These are phyloP conservation scores for Talaromyces sp. DNA, from an alignment of 2,329 filamentous ascomycete species.

Conservation along the genomic window DNA sequence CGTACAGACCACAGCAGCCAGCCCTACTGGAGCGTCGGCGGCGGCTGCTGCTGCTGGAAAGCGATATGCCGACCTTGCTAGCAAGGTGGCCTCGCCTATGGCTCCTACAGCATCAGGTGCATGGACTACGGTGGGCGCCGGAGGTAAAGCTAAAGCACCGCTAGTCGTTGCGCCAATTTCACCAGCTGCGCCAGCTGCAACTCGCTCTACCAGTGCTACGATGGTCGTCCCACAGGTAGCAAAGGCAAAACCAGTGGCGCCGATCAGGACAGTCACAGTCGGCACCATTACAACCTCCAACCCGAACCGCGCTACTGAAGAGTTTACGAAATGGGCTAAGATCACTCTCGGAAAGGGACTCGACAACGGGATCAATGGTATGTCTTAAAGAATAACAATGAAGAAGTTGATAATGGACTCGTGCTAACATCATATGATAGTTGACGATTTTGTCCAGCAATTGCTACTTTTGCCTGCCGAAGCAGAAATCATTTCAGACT, in stretches of 20 bases:
- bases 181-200: conserved; percentile 38
- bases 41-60: conserved; percentile 55
- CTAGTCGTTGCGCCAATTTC: conserved; percentile 9
- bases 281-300: conserved; percentile 39
- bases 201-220: conserved; percentile 45
- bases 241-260: conserved; percentile 49
- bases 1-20: conserved; percentile 43
- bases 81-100: conserved; percentile 59
- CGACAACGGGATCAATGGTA: conserved; percentile 64
- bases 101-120: conserved; percentile 48
- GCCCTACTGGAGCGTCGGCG: conserved; percentile 34
- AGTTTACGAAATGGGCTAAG: conserved; percentile 91
- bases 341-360: conserved; percentile 72
- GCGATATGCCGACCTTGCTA: conserved; percentile 89
- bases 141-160: conserved; percentile 82
- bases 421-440: conserved; percentile 43
- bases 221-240: conserved; percentile 35
- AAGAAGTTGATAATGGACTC: not conserved
- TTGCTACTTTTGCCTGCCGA: conserved; percentile 74
- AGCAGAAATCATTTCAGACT: conserved; percentile 77
- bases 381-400: conserved; percentile 20
- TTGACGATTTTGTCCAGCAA: conserved; percentile 73
- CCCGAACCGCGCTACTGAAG: conserved; percentile 69
- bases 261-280: conserved; percentile 44
- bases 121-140: conserved; percentile 93